These are phyloP conservation scores for Myxozyma neotropica DNA, from an alignment of 805 yeast genomes.

Conservation along the genomic window DNA sequence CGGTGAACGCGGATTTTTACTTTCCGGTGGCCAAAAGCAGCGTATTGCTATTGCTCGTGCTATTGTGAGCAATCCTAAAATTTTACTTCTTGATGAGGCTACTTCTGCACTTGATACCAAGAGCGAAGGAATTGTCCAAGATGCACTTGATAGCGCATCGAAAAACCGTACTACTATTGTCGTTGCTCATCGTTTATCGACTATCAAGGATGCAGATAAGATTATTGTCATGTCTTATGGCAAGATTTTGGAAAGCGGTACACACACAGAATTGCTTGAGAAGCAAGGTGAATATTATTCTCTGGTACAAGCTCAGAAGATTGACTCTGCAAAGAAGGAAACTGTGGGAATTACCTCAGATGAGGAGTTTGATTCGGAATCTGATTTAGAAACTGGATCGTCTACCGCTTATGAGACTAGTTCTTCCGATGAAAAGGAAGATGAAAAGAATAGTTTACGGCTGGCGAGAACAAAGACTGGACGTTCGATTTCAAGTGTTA, in stretches of 20 bases:
- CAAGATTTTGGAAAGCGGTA: conserved; percentile 49
- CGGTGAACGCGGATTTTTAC: conserved; percentile 61
- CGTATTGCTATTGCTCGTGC: conserved; percentile 66
- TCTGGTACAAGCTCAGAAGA: conserved; percentile 39
- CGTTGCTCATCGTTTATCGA: conserved; percentile 56
- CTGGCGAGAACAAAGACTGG: conserved; percentile 15
- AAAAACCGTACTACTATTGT: conserved; percentile 49
- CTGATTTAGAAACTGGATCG: neutral
- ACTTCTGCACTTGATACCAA: conserved; percentile 66
- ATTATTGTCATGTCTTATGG: conserved; percentile 50
- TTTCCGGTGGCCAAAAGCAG: conserved; percentile 71
- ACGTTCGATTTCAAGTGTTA: conserved; percentile 18
- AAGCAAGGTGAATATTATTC: conserved; percentile 34
- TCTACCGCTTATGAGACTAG: conserved; percentile 11
- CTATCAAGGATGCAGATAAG: conserved; percentile 53
- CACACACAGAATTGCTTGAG: conserved; percentile 39
- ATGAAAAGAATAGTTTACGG: neutral
- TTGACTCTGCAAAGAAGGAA: conserved; percentile 42
- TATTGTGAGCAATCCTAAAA: conserved; percentile 55
- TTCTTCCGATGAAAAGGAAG: conserved; percentile 6
- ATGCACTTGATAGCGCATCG: conserved; percentile 47
- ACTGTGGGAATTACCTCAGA: neutral
- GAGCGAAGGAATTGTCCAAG: conserved; percentile 61
- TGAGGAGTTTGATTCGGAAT: conserved; percentile 40
- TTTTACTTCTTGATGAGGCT: conserved; percentile 64